These are phyloP conservation scores for Termitomyces sp. DNA, from an alignment of 768 basidiomycete genomes.

Conservation along the genomic window DNA sequence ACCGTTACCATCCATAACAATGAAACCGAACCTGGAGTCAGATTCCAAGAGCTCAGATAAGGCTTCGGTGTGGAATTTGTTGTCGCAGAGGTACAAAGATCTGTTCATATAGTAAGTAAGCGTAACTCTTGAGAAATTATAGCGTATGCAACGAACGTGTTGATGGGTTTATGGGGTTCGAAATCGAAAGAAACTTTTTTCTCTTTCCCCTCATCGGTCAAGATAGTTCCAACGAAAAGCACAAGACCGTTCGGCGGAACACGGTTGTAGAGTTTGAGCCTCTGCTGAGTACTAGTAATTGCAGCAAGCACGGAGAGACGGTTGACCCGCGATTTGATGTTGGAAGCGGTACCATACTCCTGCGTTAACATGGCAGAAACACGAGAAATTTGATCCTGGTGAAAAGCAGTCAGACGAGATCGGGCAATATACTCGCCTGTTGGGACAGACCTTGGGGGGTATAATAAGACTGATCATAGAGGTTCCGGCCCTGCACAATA, in stretches of 20 bases:
- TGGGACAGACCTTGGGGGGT: conserved; percentile 72
- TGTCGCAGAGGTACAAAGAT: conserved; percentile 97
- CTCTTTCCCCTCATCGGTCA: conserved; percentile 98
- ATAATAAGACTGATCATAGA: conserved; percentile 99
- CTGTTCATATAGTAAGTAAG: conserved; percentile 31
- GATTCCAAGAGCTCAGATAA: conserved; percentile 95
- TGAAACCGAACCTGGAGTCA: conserved; percentile 97
- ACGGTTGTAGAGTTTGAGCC: conserved; percentile 93
- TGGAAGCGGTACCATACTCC: conserved; percentile 98
- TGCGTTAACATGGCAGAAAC: conserved; percentile 95
- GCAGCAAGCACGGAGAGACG: conserved; percentile 96
- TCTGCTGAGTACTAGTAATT: conserved; percentile 96
- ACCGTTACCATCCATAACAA: conserved; percentile 99
- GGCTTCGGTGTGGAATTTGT: conserved; percentile 99
- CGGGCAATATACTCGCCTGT: conserved; percentile 11
- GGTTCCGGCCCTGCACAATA: conserved; percentile 70
- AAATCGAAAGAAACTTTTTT: conserved; percentile 99
- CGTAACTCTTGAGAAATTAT: neutral
- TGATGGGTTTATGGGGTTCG: conserved; percentile 98
- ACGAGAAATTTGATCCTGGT: conserved; percentile 88
- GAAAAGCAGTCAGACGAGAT: conserved; percentile 6
- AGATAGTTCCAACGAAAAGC: conserved; percentile 95
- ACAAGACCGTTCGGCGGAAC: conserved; percentile 97
- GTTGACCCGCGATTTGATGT: conserved; percentile 99
- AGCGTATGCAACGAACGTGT: conserved; percentile 62